These are phyloP conservation scores for Lipomyces orientalis DNA, from an alignment of 805 yeast species.

Conservation along the genomic window DNA sequence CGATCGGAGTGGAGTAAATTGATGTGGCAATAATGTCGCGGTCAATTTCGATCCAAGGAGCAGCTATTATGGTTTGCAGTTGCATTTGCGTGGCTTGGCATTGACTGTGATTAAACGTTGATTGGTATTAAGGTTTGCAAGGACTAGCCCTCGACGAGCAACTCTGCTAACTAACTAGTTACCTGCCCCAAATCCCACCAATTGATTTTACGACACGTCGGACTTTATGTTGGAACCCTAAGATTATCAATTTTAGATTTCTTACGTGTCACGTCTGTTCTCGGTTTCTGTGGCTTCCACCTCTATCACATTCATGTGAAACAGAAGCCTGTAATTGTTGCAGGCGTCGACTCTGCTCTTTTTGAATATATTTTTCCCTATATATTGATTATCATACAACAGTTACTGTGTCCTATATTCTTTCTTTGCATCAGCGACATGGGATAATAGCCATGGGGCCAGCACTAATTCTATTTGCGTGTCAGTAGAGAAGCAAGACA, in stretches of 20 bases:
- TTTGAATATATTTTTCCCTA: no score
- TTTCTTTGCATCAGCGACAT: neutral
- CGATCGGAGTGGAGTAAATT: no score
- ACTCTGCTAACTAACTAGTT: neutral
- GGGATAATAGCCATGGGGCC: neutral
- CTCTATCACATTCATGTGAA: neutral
- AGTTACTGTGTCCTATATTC: neutral
- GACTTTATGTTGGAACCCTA: neutral
- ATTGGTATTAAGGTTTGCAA: neutral
- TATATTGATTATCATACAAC: neutral
- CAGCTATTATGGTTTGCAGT: neutral
- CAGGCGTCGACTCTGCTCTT: neutral
- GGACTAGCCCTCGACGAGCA: neutral
- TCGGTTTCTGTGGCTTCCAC: neutral
- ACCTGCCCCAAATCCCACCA: neutral
- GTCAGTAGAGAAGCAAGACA: neutral
- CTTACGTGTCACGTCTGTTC: neutral
- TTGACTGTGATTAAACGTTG: neutral
- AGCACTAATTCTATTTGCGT: neutral
- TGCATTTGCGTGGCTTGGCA: neutral
- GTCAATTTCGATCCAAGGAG: neutral
- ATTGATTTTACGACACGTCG: neutral
- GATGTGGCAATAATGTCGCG: neutral
- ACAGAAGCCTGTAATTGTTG: neutral
- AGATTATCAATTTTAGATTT: neutral